Percentiles rank a stretch among this genome's conserved stretches.
Evolutionary conservation across 1,284 basidiomycete genomes (phyloP).

Genomic region (Tylopilus sp.): DNA sequence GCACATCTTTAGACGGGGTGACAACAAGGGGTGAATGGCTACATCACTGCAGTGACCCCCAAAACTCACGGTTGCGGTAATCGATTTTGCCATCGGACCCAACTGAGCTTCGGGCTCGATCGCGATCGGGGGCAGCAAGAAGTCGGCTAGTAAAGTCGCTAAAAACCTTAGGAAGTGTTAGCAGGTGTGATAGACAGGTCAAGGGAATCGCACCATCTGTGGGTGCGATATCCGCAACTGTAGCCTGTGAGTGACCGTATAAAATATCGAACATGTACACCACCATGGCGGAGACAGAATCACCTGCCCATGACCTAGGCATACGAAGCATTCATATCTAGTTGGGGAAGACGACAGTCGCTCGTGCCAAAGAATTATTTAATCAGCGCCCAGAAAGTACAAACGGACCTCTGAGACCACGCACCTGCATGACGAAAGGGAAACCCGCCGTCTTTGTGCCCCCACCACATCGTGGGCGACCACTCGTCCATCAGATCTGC

Average conservation of each 20-base stretch:
- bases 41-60: background rate
- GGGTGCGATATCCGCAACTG: background rate
- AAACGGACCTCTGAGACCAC: background rate
- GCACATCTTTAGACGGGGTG: background rate
- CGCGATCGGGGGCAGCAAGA: slow-evolving; percentile 18
- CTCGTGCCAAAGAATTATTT: slow-evolving; percentile 20
- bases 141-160: background rate
- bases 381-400: background rate
- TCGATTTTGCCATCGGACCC: slow-evolving; percentile 1
- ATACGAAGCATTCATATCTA: slow-evolving; percentile 25
- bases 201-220: background rate
- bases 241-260: background rate
- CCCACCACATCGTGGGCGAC: slow-evolving; percentile 37
- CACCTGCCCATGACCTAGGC: slow-evolving; percentile 9
- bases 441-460: slow-evolving; percentile 16
- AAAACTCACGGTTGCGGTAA: slow-evolving; percentile 1
- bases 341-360: slow-evolving; percentile 19
- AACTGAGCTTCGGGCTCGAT: slow-evolving; percentile 19
- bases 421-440: slow-evolving; percentile 21
- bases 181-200: background rate
- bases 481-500: slow-evolving; percentile 34
- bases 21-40: background rate
- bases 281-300: background rate
- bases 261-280: background rate
- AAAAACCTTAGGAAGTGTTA: background rate